phyloP scores from a whole-genome alignment of 192 early-diverging fungal genomes.

The Podila clonocystis region DNA sequence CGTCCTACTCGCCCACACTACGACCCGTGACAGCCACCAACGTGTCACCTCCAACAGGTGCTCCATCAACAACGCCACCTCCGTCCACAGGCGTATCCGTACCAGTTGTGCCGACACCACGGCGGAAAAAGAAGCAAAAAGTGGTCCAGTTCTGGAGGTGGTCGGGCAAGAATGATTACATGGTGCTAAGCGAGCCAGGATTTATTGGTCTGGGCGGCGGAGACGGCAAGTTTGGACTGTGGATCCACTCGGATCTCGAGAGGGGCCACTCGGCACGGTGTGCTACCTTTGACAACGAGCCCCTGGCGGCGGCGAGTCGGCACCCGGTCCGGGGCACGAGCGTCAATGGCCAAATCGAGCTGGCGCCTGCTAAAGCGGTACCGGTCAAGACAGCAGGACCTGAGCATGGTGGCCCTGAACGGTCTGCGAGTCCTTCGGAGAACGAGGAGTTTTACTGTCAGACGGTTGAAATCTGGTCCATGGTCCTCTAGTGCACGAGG shows the following conservation, averaged over 20 bases:
- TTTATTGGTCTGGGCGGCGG: conserved; percentile 85
- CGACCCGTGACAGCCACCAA: not conserved
- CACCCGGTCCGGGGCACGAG: conserved; percentile 14
- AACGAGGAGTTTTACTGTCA: conserved; percentile 49
- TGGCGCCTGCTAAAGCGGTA: not conserved
- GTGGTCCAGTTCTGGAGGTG: conserved; percentile 68
- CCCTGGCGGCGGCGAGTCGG: conserved; percentile 53
- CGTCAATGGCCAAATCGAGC: not conserved
- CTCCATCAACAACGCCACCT: not conserved
- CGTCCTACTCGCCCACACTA: not conserved
- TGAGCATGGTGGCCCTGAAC: not conserved
- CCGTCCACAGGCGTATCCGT: not conserved
- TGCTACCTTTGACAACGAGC: conserved; percentile 81
- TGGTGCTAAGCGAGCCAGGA: conserved; percentile 76
- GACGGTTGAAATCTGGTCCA: conserved; percentile 45
- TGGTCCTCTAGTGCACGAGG: conserved; percentile 8
- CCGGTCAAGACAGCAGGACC: not conserved
- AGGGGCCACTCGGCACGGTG: conserved; percentile 74
- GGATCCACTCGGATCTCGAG: conserved; percentile 76
- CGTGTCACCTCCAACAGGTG: conserved; percentile 1
- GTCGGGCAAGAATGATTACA: conserved; percentile 84
- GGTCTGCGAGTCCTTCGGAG: conserved; percentile 14
- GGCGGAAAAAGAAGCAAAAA: conserved; percentile 37
- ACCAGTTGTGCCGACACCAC: not conserved
- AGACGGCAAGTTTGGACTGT: conserved; percentile 80